These are phyloP conservation scores for Neurospora sp. DNA, from an alignment of 495 filamentous ascomycete species.

Conservation along the genomic window DNA sequence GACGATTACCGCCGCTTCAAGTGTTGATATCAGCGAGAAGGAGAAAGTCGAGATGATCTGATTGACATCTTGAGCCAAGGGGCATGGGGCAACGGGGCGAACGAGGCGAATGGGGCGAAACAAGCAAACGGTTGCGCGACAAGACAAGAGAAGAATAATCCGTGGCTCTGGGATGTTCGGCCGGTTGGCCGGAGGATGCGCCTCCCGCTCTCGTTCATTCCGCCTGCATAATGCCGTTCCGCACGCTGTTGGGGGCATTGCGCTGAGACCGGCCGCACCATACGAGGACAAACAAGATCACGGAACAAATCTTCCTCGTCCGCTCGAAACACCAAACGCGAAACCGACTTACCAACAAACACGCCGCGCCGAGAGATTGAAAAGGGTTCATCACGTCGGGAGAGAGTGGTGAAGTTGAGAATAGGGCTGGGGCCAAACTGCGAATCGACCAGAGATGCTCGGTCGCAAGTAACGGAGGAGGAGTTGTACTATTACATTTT, in stretches of 20 bases:
- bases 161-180: neutral
- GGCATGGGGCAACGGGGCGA: neutral
- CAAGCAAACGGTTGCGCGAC: neutral
- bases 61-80: neutral
- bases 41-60: constrained; percentile 9
- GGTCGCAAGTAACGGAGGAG: neutral
- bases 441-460: neutral
- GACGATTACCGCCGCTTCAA: constrained; percentile 11
- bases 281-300: neutral
- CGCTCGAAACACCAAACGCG: neutral
- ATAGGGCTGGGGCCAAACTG: neutral
- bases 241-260: neutral
- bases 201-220: neutral
- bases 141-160: neutral
- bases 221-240: neutral
- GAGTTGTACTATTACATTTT: neutral
- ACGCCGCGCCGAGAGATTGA: neutral
- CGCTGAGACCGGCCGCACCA: neutral
- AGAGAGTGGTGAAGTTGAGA: neutral
- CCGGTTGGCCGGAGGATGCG: neutral
- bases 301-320: neutral
- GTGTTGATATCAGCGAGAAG: constrained; percentile 25
- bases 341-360: neutral
- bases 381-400: neutral
- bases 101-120: neutral